Base-by-base conservation (phyloP, 2,329 filamentous ascomycete species). In the Fonsecaea pedrosoi region DNA sequence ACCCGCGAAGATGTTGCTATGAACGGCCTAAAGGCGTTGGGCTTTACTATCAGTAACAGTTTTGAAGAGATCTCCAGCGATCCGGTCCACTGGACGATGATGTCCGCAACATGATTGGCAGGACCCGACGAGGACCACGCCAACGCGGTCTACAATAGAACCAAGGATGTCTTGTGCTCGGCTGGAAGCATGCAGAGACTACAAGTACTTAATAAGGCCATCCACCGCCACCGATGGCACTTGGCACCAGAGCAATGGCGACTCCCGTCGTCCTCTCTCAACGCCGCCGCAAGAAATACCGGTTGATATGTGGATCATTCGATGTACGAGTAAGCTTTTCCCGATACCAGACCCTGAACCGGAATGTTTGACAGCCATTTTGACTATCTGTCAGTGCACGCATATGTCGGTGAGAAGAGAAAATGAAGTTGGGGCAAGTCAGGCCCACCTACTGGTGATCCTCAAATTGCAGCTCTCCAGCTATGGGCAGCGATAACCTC, bases 11-110 rank as follows among this genome's bases (percentile, higher is more conserved):
- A 93, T 74, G 90, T 90, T 61, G 87, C 88, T 56, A 87, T 88
- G 70, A 92, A 95, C 76, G 87, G 89, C 40, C 81, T 96, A 66
- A 83, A 89, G 63, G 87, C 87, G 0, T 92, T 96, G 90, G 92
- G 92, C 0, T 96, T 96, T 75, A 87, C 88, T 70, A 86, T 91
- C 54, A 80, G 93, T 69, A 90, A 94, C 78, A 89, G 85, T 48
- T 96, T 93, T 77, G 92, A 96, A 74, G 91, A 96, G 77, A 86
- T 95, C 61, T 91, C 88, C 67, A 89, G 86, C 73, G 87, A 90
- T 76, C 86, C 86, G 54, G 82, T 85, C 58, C 87, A 85, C 7
- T 89, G 86, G 86, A 86, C 81, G 1, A 82, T 84, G 79, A 82
- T 84, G 73, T 65, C 70, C 13, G 50, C 45, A 21, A 61, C 63